Evolutionary conservation across 2,329 filamentous ascomycete genomes (phyloP), one percentile per base, ranked within the genome.

Genomic region (Fusarium chaquense): DNA sequence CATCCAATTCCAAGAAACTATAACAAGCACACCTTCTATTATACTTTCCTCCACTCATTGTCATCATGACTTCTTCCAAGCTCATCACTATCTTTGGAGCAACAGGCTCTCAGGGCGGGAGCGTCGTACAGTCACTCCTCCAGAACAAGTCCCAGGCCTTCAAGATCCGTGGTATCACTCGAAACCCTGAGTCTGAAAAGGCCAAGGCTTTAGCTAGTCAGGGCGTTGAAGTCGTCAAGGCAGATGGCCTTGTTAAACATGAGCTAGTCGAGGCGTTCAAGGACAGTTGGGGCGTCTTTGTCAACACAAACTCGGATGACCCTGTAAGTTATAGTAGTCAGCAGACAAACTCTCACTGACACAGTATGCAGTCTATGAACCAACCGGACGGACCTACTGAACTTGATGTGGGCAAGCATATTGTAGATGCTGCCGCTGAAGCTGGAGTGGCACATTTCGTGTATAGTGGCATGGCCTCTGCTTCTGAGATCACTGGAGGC

Each of bases 391-490:
- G 76, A 1, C 76, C 73, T 3, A 77, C 65, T 3, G 80, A 82
- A 58, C 70, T 72, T 8, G 79, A 78, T n/a, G 47, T 81, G 24
- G 80, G 79, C 12, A 80, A 77, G 44, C 64, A 35, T 5, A 62
- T 82, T 41, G 69, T 80, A 15, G 78, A 81, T 51, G 75, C 74
- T 11, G 79, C 78, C 2, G 72, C 67, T 18, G 69, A 76, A 15
- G 77, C 76, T 12, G 77, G 79, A 18, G 78, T 81, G 0, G 62
- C 75, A 47, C 75, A 80, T 64, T 73, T 82, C 16, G 75, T 81
- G 10, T 81, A 77, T 49, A 81, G 80, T 49, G 76, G 79, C 5
- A 75, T 78, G 49, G 72, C 76, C 10, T 76, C 79, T 41, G 75
- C 76, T 10, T 71, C 71, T 1, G 68, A 78, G 41, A 69, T 78